Base-by-base conservation (phyloP, 768 basidiomycete genomes). In the Leucocoprinus birnbaumii region DNA sequence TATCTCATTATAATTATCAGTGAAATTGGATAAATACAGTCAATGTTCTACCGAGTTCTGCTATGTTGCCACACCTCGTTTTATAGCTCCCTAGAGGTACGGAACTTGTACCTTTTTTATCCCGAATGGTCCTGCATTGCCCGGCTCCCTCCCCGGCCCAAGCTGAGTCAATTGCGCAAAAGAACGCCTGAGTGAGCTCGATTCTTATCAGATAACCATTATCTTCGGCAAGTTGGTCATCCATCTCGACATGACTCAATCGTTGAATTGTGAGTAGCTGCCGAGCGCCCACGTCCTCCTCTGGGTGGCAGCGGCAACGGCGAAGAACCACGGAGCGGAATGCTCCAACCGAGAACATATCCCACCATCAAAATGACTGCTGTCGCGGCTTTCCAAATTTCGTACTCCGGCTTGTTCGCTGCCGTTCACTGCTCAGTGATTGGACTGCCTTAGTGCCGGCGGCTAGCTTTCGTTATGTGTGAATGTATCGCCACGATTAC, bases 171-270 rank as follows among this genome's bases (percentile, higher is more conserved):
- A 13, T 47, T 26, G 10, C 24, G 22, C 25, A 47, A 26, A 24
- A 47, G 9, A 5, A 31, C 31, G 31, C 11, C 18, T 48, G n/a
- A 13, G 47, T 34, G 34, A 34, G 31, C 18, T 9, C n/a, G 47
- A 48, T 48, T 34, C n/a, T 35, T 37, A 48, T 48, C 47, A 48
- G 47, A 48, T 48, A 31, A 13, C 18, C 27, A 34, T 48, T 13
- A 16, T 11, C 26, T 14, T 48, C 34, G 16, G 19, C 40, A 5
- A 8, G 31, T 31, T 31, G 5, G 31, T 31, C 31, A 31, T 11
- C 6, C 11, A n/a, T 27, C 18, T 25, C 14, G 11, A 27, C 6
- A 48, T 27, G 26, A 27, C 24, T 47, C 45, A 47, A 47, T n/a
- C 31, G 10, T 18, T 22, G 14, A 11, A n/a, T 2, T 47, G 22